A percentile compares a stretch with the other conserved stretches of the same genome.
These are phyloP conservation scores for Croton setiger DNA, from an alignment of 441 rosid genomes.

Conservation along the genomic window DNA sequence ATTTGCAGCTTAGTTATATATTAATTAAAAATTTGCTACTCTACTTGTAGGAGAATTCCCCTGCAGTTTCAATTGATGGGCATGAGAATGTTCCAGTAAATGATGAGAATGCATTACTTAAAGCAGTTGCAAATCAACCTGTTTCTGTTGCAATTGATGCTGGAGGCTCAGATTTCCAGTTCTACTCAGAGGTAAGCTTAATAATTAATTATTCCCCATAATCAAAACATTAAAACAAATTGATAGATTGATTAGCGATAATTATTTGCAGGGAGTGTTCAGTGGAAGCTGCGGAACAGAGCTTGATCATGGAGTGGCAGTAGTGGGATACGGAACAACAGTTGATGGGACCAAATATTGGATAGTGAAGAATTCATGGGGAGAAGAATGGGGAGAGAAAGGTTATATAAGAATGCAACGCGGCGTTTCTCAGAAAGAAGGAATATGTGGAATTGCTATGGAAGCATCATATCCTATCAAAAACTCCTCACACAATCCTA, in stretches of 20 bases:
- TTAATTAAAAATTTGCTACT: background rate
- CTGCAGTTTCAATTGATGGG: conserved; percentile 69
- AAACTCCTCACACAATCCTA: conserved; percentile 55
- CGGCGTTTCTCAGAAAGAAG: conserved; percentile 45
- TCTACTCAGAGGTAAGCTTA: conserved; percentile 75
- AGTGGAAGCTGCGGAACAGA: conserved; percentile 69
- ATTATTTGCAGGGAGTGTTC: conserved; percentile 60
- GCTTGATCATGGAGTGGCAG: conserved; percentile 70
- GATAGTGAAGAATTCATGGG: conserved; percentile 94
- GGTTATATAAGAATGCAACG: conserved; percentile 81
- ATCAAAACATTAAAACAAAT: background rate
- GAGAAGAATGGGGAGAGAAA: conserved; percentile 85
- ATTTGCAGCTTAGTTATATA: background rate
- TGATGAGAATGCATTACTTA: conserved; percentile 61
- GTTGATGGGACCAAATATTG: conserved; percentile 71
- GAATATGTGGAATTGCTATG: conserved; percentile 87
- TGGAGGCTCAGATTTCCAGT: conserved; percentile 71
- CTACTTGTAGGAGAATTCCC: conserved; percentile 38
- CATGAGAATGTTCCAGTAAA: conserved; percentile 63
- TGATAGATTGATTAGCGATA: too few relatives aligned
- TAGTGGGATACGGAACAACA: conserved; percentile 79
- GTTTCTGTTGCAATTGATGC: conserved; percentile 84
- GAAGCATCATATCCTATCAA: conserved; percentile 82
- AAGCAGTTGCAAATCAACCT: conserved; percentile 78
- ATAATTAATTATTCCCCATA: background rate